Base-by-base conservation (phyloP, 2,329 filamentous ascomycete genomes). In the Cladophialophora chaetospira region DNA sequence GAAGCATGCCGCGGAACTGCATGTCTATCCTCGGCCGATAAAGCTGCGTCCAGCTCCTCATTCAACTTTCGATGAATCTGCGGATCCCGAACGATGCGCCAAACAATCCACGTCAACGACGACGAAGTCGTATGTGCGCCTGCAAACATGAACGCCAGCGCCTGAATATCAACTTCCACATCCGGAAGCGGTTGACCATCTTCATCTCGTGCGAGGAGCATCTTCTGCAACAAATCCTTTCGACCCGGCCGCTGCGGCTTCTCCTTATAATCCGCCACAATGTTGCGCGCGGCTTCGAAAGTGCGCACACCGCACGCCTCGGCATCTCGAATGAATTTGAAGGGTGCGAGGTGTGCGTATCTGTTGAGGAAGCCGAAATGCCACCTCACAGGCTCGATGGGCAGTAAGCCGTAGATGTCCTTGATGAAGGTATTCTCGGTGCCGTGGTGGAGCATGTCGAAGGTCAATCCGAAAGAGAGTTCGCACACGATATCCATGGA, bases 401-500 rank as follows among this genome's bases (percentile, higher is more conserved):
- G 36, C n/a, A 53, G 31, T 10, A 29, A 46, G 6, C 43, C 42
- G 23, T 53, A 53, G 40, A 53, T 53, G 33, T 53, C 51, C 15
- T 53, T 38, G 51, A 53, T 53, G 13, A 46, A 53, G 1, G 51
- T 28, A 31, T 46, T 53, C 5, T 9, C 43, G 3, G 23, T 33
- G 9, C 51, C 51, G 15, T 53, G 36, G 33, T 46, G 51, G 6
- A 53, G 51, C 51, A 53, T 53, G 19, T 53, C 43, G 29, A 53
- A 53, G 6, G 29, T 33, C 3, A 45, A 13, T 25, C 51, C 51
- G 25, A 53, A 53, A 17, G 17, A 53, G 3, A 53, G 40, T 13
- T 53, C 51, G 40, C 51, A 53, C n/a, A 36, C 46, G 42, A 53
- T 53, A 23, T 53, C 51, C 51, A 53, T 53, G n/a, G 51, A 53